Evolutionary conservation across 495 filamentous ascomycete genomes (phyloP).

Genomic region (Friedmanniomyces simplex): DNA sequence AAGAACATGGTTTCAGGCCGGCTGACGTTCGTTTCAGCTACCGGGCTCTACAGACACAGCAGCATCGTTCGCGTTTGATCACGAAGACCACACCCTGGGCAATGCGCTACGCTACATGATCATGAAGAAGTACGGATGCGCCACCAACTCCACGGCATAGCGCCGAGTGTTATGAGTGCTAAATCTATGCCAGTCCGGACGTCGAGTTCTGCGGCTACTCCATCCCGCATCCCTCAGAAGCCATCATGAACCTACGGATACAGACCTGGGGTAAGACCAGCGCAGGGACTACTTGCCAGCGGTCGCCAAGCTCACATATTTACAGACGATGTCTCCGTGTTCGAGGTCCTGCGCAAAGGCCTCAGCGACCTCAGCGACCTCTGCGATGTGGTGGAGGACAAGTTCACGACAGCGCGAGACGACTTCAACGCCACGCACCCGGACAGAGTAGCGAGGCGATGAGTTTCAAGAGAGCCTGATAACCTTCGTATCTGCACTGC

Average conservation of each 20-base stretch:
- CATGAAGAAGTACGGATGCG: slow-evolving; percentile 78
- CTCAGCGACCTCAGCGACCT: slow-evolving; percentile 77
- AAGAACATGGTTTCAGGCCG: neutral
- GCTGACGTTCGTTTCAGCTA: slow-evolving; percentile 25
- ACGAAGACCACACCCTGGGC: slow-evolving; percentile 89
- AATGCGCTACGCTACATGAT: slow-evolving; percentile 91
- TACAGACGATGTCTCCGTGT: slow-evolving; percentile 70
- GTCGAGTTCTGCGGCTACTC: slow-evolving; percentile 98
- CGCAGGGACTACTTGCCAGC: neutral
- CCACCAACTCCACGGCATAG: neutral
- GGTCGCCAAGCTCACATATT: neutral
- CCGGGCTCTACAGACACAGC: slow-evolving; percentile 35
- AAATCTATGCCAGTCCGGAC: slow-evolving; percentile 51
- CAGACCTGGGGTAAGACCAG: slow-evolving; percentile 74
- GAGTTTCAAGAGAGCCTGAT: neutral
- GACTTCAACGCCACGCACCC: slow-evolving; percentile 43
- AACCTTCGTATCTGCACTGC: neutral
- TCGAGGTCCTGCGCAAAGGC: slow-evolving; percentile 80
- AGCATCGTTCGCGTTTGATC: slow-evolving; percentile 77
- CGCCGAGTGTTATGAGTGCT: too few relatives aligned
- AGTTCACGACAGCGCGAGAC: slow-evolving; percentile 60
- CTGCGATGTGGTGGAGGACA: slow-evolving; percentile 81
- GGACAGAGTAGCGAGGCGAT: neutral
- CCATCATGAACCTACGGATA: slow-evolving; percentile 92
- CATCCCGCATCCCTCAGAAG: slow-evolving; percentile 91